Conservation (phyloP, 495 filamentous ascomycete species). For the Bombardia bombarda region DNA sequence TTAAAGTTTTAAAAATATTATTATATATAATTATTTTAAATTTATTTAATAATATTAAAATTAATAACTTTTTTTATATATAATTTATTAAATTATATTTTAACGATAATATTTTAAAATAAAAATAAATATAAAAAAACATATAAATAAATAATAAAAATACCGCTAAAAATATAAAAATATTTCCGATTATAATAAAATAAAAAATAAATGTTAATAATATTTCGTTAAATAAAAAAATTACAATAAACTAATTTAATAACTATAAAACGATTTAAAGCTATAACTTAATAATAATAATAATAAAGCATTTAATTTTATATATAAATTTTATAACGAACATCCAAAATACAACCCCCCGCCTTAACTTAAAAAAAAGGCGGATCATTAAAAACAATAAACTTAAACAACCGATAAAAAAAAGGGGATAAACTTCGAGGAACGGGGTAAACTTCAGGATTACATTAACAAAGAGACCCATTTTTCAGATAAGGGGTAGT, state of each 20-base stretch:
- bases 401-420: neutral
- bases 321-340: neutral
- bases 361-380: neutral
- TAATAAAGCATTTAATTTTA: neutral
- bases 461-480: neutral
- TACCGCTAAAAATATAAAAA: no score
- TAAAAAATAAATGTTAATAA: neutral
- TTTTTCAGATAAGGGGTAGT: no score
- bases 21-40: neutral
- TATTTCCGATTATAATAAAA: neutral
- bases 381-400: neutral
- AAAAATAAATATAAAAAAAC: neutral
- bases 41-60: neutral
- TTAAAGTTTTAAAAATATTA: neutral
- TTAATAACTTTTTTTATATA: neutral
- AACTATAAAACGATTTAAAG: neutral
- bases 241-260: neutral
- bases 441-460: neutral
- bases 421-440: neutral
- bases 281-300: no score
- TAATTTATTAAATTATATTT: no score
- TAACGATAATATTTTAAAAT: neutral
- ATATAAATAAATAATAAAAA: neutral
- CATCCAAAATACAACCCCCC: neutral
- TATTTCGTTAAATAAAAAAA: neutral